These are phyloP conservation scores for Sporobolus alterniflorus DNA, from an alignment of 202 grass and related monocot genomes.

Conservation along the genomic window DNA sequence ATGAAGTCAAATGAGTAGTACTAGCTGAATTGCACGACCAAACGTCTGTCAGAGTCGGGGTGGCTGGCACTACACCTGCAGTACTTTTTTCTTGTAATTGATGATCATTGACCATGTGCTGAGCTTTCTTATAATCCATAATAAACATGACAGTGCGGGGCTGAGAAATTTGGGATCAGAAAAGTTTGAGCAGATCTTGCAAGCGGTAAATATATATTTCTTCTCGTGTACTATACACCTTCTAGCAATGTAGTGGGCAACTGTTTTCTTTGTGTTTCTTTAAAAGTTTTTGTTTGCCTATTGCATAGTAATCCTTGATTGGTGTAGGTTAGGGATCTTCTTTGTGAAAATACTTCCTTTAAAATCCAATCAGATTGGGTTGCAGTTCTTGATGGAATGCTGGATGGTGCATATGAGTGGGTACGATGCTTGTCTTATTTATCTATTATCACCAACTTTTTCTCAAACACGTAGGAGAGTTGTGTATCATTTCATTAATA, in stretches of 20 bases:
- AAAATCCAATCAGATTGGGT: constrained; percentile 81
- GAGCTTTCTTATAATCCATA: constrained; percentile 4
- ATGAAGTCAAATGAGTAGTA: constrained; percentile 68
- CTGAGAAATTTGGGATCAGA: constrained; percentile 78
- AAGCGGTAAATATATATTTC: constrained; percentile 69
- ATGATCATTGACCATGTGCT: not conserved
- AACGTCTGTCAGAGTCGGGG: constrained; percentile 95
- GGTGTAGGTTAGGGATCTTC: constrained; percentile 83
- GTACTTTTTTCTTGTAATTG: not conserved
- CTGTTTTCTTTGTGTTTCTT: not conserved
- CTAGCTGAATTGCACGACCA: constrained; percentile 62
- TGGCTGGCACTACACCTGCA: not conserved
- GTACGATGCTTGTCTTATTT: constrained; percentile 46
- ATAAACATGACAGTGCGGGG: constrained; percentile 74
- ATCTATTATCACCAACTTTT: too few relatives aligned
- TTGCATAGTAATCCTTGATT: not conserved
- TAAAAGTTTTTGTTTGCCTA: not conserved
- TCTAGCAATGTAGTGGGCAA: not conserved
- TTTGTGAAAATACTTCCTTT: constrained; percentile 75
- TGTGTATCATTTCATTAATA: too few relatives aligned
- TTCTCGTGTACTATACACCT: not conserved
- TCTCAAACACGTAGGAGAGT: too few relatives aligned
- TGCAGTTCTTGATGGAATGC: constrained; percentile 90
- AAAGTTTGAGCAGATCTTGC: constrained; percentile 79
- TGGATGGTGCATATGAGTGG: constrained; percentile 98